Evolutionary conservation across 257 asterid species (phyloP).

Genomic region (Solanum pennellii): DNA sequence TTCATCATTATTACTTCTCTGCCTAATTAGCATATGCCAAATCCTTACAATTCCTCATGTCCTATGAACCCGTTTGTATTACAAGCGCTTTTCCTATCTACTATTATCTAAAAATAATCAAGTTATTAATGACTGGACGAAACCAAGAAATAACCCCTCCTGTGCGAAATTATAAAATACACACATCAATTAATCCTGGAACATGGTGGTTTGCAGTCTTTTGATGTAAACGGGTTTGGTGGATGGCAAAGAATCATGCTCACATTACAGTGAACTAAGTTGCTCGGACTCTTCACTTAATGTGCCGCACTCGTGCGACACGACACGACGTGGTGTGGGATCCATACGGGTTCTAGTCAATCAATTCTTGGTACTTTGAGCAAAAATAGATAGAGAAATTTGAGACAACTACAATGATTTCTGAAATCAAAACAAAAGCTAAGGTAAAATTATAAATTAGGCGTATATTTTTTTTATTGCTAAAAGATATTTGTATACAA

Average conservation of each 20-base stretch:
- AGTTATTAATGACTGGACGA: no score
- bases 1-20: neutral
- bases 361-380: neutral
- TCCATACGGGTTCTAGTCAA: neutral
- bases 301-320: neutral
- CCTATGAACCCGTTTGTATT: neutral
- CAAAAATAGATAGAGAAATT: neutral
- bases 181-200: neutral
- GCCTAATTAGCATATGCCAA: neutral
- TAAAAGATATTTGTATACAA: neutral
- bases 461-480: neutral
- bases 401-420: neutral
- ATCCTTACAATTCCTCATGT: neutral
- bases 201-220: neutral
- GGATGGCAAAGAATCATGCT: neutral
- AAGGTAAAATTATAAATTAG: neutral
- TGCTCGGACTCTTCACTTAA: neutral
- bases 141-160: no score
- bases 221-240: neutral
- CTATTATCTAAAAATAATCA: no score
- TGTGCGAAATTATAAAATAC: no score
- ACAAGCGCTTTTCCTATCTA: no score
- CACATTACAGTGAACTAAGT: neutral
- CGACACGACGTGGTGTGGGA: neutral
- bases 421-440: neutral